Conservation (phyloP, 2,329 filamentous ascomycete species). For the Celoporthe dispersa region DNA sequence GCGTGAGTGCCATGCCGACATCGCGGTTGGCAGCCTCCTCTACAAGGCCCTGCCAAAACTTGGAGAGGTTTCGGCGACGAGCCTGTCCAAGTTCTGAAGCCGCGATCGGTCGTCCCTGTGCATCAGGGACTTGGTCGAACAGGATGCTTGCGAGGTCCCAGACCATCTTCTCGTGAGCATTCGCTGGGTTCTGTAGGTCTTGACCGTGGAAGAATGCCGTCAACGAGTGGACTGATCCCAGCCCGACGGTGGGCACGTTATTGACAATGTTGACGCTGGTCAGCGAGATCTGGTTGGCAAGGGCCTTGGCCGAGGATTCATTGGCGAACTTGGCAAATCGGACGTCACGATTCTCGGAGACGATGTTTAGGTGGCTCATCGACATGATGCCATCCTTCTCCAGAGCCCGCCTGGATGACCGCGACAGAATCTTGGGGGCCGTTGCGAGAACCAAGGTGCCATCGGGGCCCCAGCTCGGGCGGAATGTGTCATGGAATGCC, state of each 20-base stretch:
- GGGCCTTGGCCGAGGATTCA: constrained; percentile 58
- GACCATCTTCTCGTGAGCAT: constrained; percentile 70
- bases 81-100: constrained; percentile 35
- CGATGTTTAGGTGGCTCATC: constrained; percentile 60
- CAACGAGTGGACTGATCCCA: constrained; percentile 53
- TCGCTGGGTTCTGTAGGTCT: constrained; percentile 36
- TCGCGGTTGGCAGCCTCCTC: constrained; percentile 59
- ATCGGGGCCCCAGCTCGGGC: constrained; percentile 78
- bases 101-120: constrained; percentile 38
- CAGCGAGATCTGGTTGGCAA: constrained; percentile 59
- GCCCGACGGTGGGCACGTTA: constrained; percentile 62
- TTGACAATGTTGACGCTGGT: constrained; percentile 59
- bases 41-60: constrained; percentile 69
- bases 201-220: constrained; percentile 51
- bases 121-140: constrained; percentile 67
- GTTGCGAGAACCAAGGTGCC: constrained; percentile 65
- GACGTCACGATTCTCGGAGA: constrained; percentile 67
- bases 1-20: constrained; percentile 62
- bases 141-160: constrained; percentile 89
- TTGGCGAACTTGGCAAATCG: constrained; percentile 67
- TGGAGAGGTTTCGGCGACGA: constrained; percentile 68
- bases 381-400: constrained; percentile 55
- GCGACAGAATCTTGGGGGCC: constrained; percentile 24
- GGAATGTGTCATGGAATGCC: constrained; percentile 73
- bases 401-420: constrained; percentile 26